These are phyloP conservation scores for Dictyophora rubrovolvata DNA, from an alignment of 768 basidiomycete genomes.

Conservation along the genomic window DNA sequence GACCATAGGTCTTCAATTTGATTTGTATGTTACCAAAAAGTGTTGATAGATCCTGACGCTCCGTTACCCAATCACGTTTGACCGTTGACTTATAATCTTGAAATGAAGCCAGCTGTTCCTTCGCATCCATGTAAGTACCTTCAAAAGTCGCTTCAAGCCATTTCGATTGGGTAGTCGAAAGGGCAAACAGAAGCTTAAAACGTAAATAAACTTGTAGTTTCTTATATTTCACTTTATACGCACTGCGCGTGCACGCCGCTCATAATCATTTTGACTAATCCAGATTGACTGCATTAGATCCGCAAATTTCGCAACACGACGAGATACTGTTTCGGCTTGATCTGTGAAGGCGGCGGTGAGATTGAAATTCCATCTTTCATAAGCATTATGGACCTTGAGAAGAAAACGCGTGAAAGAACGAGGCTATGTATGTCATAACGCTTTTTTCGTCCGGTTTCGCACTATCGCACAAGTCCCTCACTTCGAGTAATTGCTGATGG, in stretches of 20 bases:
- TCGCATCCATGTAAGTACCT: conserved; percentile 75
- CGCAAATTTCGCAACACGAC: conserved; percentile 91
- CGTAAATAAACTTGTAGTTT: neutral
- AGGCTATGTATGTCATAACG: conserved; percentile 97
- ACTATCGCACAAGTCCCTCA: conserved; percentile 86
- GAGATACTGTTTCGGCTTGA: conserved; percentile 88
- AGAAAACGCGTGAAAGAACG: conserved; percentile 96
- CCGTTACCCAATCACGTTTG: conserved; percentile 82
- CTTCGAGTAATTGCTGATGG: conserved; percentile 83
- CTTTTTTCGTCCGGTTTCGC: conserved; percentile 88
- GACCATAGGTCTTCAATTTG: conserved; percentile 82
- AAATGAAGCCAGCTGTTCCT: conserved; percentile 62
- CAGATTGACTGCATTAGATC: conserved; percentile 92
- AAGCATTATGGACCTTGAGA: conserved; percentile 64
- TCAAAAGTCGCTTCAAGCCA: conserved; percentile 62
- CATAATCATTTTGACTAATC: conserved; percentile 84
- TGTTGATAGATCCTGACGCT: conserved; percentile 78
- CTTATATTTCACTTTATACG: conserved; percentile 13
- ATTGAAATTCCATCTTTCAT: neutral
- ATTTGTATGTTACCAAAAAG: conserved; percentile 91
- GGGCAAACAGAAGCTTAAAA: conserved; percentile 51
- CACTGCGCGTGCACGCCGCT: conserved; percentile 69
- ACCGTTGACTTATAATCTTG: conserved; percentile 73
- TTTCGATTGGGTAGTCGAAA: conserved; percentile 53
- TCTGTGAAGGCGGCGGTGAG: conserved; percentile 36